Percentiles rank a stretch among this genome's conserved stretches.
Conservation (phyloP, 106 monocot species). For the Dendrobium huoshanense region DNA sequence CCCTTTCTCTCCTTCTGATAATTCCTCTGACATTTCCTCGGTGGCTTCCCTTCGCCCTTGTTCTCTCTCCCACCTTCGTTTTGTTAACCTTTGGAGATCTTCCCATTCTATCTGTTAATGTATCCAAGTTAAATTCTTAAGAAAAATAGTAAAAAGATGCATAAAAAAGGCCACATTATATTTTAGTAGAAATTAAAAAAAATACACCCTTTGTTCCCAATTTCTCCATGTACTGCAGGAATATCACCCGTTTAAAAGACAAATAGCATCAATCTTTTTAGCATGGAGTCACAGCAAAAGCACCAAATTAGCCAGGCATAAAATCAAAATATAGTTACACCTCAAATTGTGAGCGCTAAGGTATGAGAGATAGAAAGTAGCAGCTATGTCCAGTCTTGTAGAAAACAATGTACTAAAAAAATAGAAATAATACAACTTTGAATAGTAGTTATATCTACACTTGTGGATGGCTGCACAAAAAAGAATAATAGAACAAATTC, state of each 20-base stretch:
- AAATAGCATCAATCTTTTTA: neutral
- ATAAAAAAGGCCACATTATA: neutral
- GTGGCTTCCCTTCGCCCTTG: conserved; percentile 68
- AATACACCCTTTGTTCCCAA: neutral
- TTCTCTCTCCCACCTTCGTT: conserved; percentile 61
- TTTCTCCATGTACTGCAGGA: neutral
- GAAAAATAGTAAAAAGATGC: neutral
- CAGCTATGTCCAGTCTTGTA: neutral
- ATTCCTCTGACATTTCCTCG: conserved; percentile 87
- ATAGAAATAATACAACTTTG: neutral
- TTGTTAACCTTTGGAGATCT: conserved; percentile 52
- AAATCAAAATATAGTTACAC: neutral
- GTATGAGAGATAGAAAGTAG: neutral
- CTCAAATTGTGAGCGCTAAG: neutral
- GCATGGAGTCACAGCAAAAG: neutral
- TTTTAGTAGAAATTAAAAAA: neutral
- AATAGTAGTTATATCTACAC: neutral
- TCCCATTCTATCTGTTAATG: conserved; percentile 77
- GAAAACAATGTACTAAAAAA: neutral
- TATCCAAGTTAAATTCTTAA: neutral
- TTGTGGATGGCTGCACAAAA: too few species aligned
- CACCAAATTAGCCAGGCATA: neutral
- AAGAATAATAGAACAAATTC: neutral
- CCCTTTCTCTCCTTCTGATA: conserved; percentile 86
- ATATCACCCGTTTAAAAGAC: neutral